Base-by-base conservation (phyloP, 345 rosid genomes). In the Lenwebbia sp. region DNA sequence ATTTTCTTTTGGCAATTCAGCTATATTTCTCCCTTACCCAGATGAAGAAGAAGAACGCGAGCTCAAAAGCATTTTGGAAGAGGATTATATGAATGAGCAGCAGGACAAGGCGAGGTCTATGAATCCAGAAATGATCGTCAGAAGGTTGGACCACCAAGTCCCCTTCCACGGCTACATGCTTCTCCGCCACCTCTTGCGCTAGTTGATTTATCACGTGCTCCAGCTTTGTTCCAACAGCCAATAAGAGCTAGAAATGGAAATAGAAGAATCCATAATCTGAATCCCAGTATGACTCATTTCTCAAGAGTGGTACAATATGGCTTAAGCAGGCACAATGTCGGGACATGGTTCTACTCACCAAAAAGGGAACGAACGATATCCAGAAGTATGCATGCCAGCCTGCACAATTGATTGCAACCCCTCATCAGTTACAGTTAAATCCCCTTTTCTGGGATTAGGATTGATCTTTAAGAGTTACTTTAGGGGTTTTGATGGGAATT, bases 311-410 rank as follows among this genome's bases (percentile, higher is more conserved):
- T 70, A 37, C 47, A 19, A 19, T 70, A 40, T 37, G 78, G 47
- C 78, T 70, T 70, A 70, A 9, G 78, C 47, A 70, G 23, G 41
- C 78, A 10, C 25, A 70, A 70, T 70, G 25, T 0, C 78, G 44
- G 78, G 78, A 33, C 78, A 70, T 25, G 47, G 26, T 37, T 70
- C 78, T 33, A 86, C 96, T 93, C 92, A 96, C 98, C 30, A 90
- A 84, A 81, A 94, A 88, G 19, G 98, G 98, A 87, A 94, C 83
- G 90, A 96, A 95, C 47, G 98, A 86, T 82, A 96, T 86, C 93
- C 92, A 95, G 85, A 95, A 95, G 90, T 96, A 95, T 21, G 95
- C 87, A 90, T 95, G 96, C 96, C 95, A 95, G 13, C 92, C 98
- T 95, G 93, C 91, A 89, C 41, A 37, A 70, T 33, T 33, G 78